These are phyloP conservation scores for Hippophae rhamnoides DNA, from an alignment of 306 rosid species.

Conservation along the genomic window DNA sequence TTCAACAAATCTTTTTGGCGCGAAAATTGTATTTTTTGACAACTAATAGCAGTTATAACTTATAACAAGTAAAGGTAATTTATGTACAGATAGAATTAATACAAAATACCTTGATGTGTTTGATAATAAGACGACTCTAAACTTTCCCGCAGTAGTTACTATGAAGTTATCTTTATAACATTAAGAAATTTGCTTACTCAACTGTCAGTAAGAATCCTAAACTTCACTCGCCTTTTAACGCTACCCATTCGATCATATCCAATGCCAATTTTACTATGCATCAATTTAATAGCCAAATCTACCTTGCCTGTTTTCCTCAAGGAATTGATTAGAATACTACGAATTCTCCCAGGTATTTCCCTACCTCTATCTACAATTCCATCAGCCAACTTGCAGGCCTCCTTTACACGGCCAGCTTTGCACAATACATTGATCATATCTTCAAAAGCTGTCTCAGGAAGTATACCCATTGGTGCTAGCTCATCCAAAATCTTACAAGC, in stretches of 20 bases:
- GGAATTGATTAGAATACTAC: conserved; percentile 66
- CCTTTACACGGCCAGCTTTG: conserved; percentile 69
- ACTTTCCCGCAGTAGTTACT: neutral
- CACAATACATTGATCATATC: conserved; percentile 73
- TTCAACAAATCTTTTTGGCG: too few relatives aligned
- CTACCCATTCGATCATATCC: conserved; percentile 80
- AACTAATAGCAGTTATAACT: too few relatives aligned
- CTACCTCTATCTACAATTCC: conserved; percentile 84
- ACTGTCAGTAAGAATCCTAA: conserved; percentile 43
- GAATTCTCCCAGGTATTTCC: conserved; percentile 73
- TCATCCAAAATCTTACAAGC: conserved; percentile 91
- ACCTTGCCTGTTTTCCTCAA: conserved; percentile 77
- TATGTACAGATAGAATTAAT: neutral
- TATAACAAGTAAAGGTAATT: too few relatives aligned
- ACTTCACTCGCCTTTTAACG: conserved; percentile 68
- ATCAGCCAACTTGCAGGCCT: conserved; percentile 89
- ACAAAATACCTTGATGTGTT: neutral
- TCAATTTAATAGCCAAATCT: conserved; percentile 72
- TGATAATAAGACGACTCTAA: neutral
- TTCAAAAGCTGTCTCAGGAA: conserved; percentile 67
- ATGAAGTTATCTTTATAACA: neutral
- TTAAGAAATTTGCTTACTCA: conserved; percentile 3
- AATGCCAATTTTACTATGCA: conserved; percentile 86
- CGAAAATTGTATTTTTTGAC: too few relatives aligned
- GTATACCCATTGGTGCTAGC: conserved; percentile 71